These are phyloP conservation scores for Marasmius oreades DNA, from an alignment of 1,284 basidiomycete genomes.

Conservation along the genomic window DNA sequence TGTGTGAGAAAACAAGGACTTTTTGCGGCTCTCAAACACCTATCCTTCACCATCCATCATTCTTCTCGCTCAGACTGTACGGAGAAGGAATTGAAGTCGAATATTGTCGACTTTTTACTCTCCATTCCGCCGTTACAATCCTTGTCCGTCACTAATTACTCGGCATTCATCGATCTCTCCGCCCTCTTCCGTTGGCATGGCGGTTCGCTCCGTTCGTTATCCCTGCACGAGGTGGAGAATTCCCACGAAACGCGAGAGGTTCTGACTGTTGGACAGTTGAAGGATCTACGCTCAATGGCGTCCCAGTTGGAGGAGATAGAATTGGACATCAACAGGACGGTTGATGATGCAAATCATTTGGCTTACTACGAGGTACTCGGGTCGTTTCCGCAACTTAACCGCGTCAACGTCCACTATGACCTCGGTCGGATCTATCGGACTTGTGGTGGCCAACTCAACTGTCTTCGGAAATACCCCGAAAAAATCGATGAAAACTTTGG, in stretches of 20 bases:
- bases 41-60: too few species aligned
- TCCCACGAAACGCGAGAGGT: background rate
- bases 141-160: background rate
- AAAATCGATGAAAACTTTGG: background rate
- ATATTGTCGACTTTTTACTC: background rate
- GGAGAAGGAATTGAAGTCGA: too few species aligned
- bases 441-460: background rate
- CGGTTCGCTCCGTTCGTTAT: background rate
- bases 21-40: too few species aligned
- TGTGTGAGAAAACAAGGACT: too few species aligned
- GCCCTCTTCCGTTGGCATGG: background rate
- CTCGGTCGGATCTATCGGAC: background rate
- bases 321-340: background rate
- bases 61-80: too few species aligned
- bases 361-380: background rate
- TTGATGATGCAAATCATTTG: background rate
- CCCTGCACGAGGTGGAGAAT: background rate
- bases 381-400: background rate
- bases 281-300: background rate
- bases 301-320: background rate
- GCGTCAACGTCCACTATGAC: background rate
- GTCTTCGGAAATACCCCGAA: background rate
- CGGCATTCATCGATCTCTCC: background rate
- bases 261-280: background rate
- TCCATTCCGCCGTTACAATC: background rate